Percentiles rank a stretch among this genome's conserved stretches.
Conservation (phyloP, 306 rosid species). For the Medicago ruthenica region DNA sequence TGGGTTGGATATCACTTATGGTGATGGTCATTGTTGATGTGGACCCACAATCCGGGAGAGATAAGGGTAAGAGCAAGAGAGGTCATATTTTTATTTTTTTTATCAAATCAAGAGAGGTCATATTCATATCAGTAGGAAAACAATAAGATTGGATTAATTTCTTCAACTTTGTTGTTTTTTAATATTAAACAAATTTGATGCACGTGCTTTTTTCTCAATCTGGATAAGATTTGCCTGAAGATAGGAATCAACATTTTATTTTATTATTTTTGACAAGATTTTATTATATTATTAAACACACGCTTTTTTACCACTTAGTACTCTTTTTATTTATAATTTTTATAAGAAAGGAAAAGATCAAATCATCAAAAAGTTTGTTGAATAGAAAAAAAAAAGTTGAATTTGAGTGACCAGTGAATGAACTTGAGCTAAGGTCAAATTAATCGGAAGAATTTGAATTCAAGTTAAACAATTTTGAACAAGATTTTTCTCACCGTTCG, state of each 20-base stretch:
- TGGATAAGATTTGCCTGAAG: conserved; percentile 26
- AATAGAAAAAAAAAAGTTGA: no score
- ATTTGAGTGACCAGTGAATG: not conserved
- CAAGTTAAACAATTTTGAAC: no score
- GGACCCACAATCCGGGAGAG: conserved; percentile 38
- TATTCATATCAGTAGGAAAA: not conserved
- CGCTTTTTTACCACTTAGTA: conserved; percentile 2
- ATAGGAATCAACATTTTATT: not conserved
- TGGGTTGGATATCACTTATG: conserved; percentile 64
- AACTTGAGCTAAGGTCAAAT: no score
- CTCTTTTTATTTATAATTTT: not conserved
- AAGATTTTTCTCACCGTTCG: no score
- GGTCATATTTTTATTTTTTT: not conserved
- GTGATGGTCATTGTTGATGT: not conserved
- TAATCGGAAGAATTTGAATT: not conserved
- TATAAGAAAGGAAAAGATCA: not conserved
- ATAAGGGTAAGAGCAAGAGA: conserved; percentile 1
- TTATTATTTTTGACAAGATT: not conserved
- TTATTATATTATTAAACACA: not conserved
- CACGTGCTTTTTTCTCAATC: conserved; percentile 37
- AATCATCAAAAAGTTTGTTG: not conserved
- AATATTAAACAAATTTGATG: conserved; percentile 31
- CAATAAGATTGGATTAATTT: conserved; percentile 11
- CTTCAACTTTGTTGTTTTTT: not conserved
- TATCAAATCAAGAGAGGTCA: conserved; percentile 2